Evolutionary conservation across 306 rosid genomes (phyloP), one percentile per base, ranked within the genome.

Genomic region (Cucurbita argyrosperma): DNA sequence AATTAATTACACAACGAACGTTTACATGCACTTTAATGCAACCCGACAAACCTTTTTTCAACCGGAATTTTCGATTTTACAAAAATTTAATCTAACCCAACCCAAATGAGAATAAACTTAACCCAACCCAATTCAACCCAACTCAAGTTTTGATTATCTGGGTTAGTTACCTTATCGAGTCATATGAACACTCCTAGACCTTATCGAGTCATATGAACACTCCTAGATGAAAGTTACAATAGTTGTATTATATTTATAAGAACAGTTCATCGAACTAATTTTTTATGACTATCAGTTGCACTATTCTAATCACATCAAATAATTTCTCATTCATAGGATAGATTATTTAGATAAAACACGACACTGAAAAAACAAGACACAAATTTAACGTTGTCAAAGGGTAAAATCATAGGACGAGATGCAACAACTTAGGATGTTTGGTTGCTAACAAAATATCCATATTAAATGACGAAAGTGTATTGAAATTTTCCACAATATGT

Each of bases 361-460:
- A 66, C 5, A 5, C 0, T 0, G 4, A 11, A 16, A 8, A 12
- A 18, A 12, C 0, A 5, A 67, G 42, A 68, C n/a, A 68, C 6
- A 13, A 45, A 68, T n/a, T 61, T 39, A 42, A 43, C 5, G 73
- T 19, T 46, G 39, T 43, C 23, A 49, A 50, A 46, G 8, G 59
- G 59, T 30, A 69, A 50, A 26, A 47, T 45, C 42, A 46, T 68
- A 56, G 42, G 73, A 79, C 72, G 76, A 60, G 72, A 67, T 21
- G 61, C 68, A 68, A 80, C 73, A 42, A 42, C 51, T 2, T n/a
- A 80, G 75, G 79, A 81, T 69, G 85, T 82, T 79, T 59, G 72
- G 61, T 50, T 45, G 72, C 51, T 23, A 53, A 62, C 68, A 77
- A 84, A 83, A 26, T 60, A 74, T 16, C 18, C 57, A 77, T 54